Evolutionary conservation across 106 monocot species (phyloP), one percentile per base, ranked within the genome.

Genomic region (Alisma plantagoaquatica): DNA sequence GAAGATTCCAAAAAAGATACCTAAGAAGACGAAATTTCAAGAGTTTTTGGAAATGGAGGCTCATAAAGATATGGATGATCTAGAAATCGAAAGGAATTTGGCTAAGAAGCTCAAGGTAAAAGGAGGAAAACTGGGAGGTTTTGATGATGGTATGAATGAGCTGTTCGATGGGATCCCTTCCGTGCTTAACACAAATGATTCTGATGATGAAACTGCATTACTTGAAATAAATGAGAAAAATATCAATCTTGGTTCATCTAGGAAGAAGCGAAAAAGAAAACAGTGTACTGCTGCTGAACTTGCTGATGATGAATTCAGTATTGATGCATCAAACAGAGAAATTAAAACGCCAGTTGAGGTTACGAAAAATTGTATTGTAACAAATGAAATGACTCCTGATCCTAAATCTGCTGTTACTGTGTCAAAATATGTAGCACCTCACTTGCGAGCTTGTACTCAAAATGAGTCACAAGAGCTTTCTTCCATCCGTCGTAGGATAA

Each of bases 31-130:
- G 27, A 90, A 86, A 58, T 90, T 98, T 54, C 60, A 90, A 29
- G 74, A 98, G 56, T 90, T 74, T 53, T 46, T 98, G 27, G 73
- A 78, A 29, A 71, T 82, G 78, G 98, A 98, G 17, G 65, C 33
- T 45, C 62, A 53, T n/a, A 60, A 42, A 19, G 65, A 51, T 1
- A 29, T 16, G 3, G 33, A 48, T 3, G 98, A 90, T 65, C 38
- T 76, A 8, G 60, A 85, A 33, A 45, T 65, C 56, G 80, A 88
- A 49, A 76, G 64, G 50, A 81, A 64, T 44, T 79, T 96, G 20
- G 73, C 73, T 2, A 89, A 85, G 65, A 89, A 74, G 63, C 77
- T 96, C 43, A 84, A 78, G 59, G 61, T 96, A 27, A 96, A 85
- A 63, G 61, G 57, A 5, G 71, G 81, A 22, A 73, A 50, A n/a